phyloP scores from a whole-genome alignment of 2,329 filamentous ascomycete species.

The Trichoderma hamatum region DNA sequence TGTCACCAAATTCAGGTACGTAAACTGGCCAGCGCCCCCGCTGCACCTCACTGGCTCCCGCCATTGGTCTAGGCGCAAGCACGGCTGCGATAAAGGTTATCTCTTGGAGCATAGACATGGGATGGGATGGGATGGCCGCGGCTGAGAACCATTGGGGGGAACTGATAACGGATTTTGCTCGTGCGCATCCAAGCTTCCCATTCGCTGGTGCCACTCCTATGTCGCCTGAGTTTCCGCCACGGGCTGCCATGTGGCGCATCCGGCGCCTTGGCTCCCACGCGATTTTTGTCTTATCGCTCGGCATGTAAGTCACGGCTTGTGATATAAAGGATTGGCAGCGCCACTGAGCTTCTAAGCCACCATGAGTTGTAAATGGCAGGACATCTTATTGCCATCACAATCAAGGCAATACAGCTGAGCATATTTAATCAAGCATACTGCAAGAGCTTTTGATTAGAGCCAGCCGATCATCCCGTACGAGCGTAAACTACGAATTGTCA shows the following conservation, averaged over 20 bases:
- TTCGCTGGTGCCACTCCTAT: background rate
- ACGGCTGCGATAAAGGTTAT: constrained; percentile 22
- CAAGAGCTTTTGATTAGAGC: background rate
- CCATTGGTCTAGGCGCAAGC: background rate
- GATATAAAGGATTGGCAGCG: constrained; percentile 21
- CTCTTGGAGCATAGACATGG: constrained; percentile 1
- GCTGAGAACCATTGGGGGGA: constrained; percentile 1
- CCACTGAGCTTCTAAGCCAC: background rate
- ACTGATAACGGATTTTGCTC: constrained; percentile 22
- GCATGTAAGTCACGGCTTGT: background rate
- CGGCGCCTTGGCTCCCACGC: constrained; percentile 2
- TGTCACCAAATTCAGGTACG: constrained; percentile 44
- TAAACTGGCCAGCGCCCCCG: constrained; percentile 34
- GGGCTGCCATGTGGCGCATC: constrained; percentile 29
- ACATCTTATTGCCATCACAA: background rate
- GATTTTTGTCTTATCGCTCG: constrained; percentile 18
- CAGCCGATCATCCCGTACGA: background rate
- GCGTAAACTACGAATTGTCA: constrained; percentile 22
- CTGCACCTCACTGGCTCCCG: constrained; percentile 27
- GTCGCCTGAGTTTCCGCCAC: constrained; percentile 23
- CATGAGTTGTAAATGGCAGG: background rate
- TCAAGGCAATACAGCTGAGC: background rate
- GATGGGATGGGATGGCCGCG: background rate
- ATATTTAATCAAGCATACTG: background rate
- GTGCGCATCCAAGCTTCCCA: background rate